Conservation (phyloP, 2,329 filamentous ascomycete genomes). For the Exserohilum rostratum region DNA sequence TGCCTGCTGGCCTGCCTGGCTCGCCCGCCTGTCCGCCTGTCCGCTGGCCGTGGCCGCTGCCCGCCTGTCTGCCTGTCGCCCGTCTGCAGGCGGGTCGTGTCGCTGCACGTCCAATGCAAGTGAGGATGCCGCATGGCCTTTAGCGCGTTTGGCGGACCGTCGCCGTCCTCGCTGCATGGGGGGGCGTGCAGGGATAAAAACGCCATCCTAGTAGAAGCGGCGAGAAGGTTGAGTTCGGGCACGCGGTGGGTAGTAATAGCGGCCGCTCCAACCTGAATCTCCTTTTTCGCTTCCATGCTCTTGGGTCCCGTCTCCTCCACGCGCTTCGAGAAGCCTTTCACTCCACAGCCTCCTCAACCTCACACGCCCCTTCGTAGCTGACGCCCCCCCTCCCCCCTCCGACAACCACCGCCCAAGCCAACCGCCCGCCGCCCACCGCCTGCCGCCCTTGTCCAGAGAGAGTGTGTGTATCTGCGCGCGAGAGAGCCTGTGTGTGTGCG, state of each 20-base stretch:
- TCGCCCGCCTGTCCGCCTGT: too few relatives aligned
- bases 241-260: constrained; percentile 40
- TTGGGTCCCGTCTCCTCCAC: constrained; percentile 41
- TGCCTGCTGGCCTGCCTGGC: too few relatives aligned
- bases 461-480: too few relatives aligned
- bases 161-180: constrained; percentile 32
- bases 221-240: constrained; percentile 37
- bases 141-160: constrained; percentile 31
- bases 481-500: too few relatives aligned
- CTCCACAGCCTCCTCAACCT: constrained; percentile 17
- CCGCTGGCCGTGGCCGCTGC: background rate
- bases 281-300: constrained; percentile 43
- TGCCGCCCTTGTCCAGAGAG: too few relatives aligned
- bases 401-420: background rate
- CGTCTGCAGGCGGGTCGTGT: constrained; percentile 6
- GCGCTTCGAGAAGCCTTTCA: constrained; percentile 40
- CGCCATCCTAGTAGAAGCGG: constrained; percentile 33
- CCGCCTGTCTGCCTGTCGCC: background rate
- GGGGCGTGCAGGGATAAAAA: constrained; percentile 28
- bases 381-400: background rate
- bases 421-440: background rate
- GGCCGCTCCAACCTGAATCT: constrained; percentile 42
- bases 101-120: constrained; percentile 17
- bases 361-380: background rate
- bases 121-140: constrained; percentile 18